Evolutionary conservation across 345 rosid genomes (phyloP).

Genomic region (thale cress (Arabidopsis thaliana)): TAIR10.1 NC_003076.8:25664001-25664500

Average conservation of each 20-base stretch:
- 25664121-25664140: background rate
- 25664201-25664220: too few species aligned
- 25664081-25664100: background rate
- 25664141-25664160: background rate
- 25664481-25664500: constrained; percentile 36
- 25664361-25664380: background rate
- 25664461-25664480: constrained; percentile 29
- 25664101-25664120: constrained; percentile 4
- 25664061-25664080: background rate
- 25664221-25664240: too few species aligned
- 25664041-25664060: constrained; percentile 6
- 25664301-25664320: too few species aligned
- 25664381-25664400: constrained; percentile 1
- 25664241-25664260: too few species aligned
- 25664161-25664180: background rate
- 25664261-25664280: too few species aligned
- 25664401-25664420: background rate
- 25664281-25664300: too few species aligned
- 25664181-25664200: background rate
- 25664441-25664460: constrained; percentile 20
- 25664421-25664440: constrained; percentile 23
- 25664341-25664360: background rate
- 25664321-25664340: background rate
- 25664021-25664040: background rate
- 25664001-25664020: too few species aligned